Evolutionary conservation across 371 early-diverging fungal genomes (phyloP).

Genomic region (Apophysomyces variabilis): DNA sequence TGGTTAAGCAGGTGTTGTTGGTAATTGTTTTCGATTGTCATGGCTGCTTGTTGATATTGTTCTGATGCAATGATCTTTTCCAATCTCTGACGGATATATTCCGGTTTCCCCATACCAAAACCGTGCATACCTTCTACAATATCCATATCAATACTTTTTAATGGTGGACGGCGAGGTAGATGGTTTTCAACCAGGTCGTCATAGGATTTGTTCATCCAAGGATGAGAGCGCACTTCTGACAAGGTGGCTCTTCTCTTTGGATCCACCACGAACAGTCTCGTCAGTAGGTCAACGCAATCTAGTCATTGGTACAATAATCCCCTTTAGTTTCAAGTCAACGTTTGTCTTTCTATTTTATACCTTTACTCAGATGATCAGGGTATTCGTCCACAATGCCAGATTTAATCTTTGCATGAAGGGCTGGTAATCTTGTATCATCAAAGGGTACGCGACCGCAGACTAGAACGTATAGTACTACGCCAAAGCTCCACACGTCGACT

Average conservation of each 20-base stretch:
- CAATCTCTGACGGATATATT: slow-evolving; percentile 34
- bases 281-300: slow-evolving; percentile 72
- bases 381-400: slow-evolving; percentile 49
- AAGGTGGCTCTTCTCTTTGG: slow-evolving; percentile 63
- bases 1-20: slow-evolving; percentile 21
- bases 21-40: slow-evolving; percentile 37
- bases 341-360: slow-evolving; percentile 22
- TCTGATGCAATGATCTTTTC: slow-evolving; percentile 33
- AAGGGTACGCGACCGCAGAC: slow-evolving; percentile 88
- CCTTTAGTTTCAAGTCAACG: not conserved
- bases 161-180: slow-evolving; percentile 40
- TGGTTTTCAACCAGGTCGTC: slow-evolving; percentile 48
- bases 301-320: not conserved
- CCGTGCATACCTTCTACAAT: slow-evolving; percentile 54
- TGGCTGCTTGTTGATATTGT: slow-evolving; percentile 41
- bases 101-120: slow-evolving; percentile 44
- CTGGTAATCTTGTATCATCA: slow-evolving; percentile 71
- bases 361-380: slow-evolving; percentile 51
- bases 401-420: slow-evolving; percentile 72
- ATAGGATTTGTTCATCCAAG: slow-evolving; percentile 77
- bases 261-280: slow-evolving; percentile 68
- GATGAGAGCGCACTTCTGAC: slow-evolving; percentile 59
- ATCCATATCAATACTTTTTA: slow-evolving; percentile 39
- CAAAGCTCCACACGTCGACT: slow-evolving; percentile 92
- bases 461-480: slow-evolving; percentile 88